Conservation (phyloP, 805 yeast species). For the Lipomyces lipofer region DNA sequence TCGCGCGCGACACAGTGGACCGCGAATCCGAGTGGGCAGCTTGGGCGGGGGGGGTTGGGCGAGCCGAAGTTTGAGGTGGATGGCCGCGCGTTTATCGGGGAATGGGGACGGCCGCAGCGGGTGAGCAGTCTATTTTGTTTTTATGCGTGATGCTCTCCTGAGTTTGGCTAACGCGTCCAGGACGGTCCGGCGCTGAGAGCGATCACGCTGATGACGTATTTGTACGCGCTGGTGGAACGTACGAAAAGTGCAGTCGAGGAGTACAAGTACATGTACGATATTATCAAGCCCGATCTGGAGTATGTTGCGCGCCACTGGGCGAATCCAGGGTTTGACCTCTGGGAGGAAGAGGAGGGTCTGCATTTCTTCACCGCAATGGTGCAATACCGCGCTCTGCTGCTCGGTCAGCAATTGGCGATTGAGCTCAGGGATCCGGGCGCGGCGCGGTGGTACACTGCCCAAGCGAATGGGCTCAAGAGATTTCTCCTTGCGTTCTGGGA, state of each 20-base stretch:
- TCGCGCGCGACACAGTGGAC: conserved; percentile 62
- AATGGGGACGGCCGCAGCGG: conserved; percentile 95
- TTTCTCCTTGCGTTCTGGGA: conserved; percentile 30
- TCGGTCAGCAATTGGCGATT: conserved; percentile 49
- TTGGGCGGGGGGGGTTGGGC: conserved; percentile 60
- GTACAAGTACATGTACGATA: conserved; percentile 46
- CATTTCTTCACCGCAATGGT: conserved; percentile 80
- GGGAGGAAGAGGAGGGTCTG: conserved; percentile 81
- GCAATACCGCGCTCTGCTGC: conserved; percentile 66
- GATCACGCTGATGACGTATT: conserved; percentile 59
- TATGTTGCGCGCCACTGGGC: conserved; percentile 66
- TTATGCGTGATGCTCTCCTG: neutral
- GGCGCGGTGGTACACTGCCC: conserved; percentile 26
- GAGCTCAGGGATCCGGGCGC: conserved; percentile 36
- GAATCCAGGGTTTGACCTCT: conserved; percentile 72
- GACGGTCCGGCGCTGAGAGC: conserved; percentile 91
- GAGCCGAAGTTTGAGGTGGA: conserved; percentile 84
- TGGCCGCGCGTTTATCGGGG: conserved; percentile 58
- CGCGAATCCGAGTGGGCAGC: conserved; percentile 67
- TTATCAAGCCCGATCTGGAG: conserved; percentile 68
- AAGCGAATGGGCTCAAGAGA: conserved; percentile 18
- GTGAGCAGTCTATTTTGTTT: too few relatives aligned
- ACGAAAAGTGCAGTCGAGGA: conserved; percentile 37
- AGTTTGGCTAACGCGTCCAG: neutral
- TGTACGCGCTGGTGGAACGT: conserved; percentile 46